Evolutionary conservation across 2,329 filamentous ascomycete species (phyloP), one percentile per base, ranked within the genome.

Genomic region (Aspergillus brunneoviolaceus): DNA sequence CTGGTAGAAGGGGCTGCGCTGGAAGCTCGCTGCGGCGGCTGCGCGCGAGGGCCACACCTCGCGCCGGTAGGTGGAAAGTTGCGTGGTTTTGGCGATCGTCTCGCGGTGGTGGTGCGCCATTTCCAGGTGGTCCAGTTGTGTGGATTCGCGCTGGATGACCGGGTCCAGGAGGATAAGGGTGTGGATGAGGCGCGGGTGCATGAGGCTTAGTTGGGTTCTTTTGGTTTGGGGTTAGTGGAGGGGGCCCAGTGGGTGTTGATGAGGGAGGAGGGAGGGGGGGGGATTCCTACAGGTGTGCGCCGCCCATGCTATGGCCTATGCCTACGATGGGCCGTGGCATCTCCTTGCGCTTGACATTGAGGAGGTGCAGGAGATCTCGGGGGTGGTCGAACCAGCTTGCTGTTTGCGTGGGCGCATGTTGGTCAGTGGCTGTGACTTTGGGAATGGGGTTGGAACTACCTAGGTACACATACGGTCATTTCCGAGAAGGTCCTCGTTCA

Each of bases 221-320:
- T 31, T 29, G 5, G 2, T 47, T 11, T 12, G 11, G 19, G 10
- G 49, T 61, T 49, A 57, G 57, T 57, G 35, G 60, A 19, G 12
- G 49, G 27, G 33, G 14, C 10, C 33, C 27, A 5, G n/a, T 27
- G 25, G 48, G 29, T 55, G 23, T 5, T 29, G 25, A 5, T 5
- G 10, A 16, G 39, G 16, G 16, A 14, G 14, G 16, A 19, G 2
- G 14, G 58, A 29, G 48, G 10, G 16, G 29, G 49, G 25, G 35
- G 61, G 50, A 16, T 42, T 69, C 73, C 66, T 50, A 80, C 72
- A 97, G 82, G 60, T 90, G 85, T 71, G 85, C 86, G 65, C 84
- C 92, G 67, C 94, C 94, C 81, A 96, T 93, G 67, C 91, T 96
- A 77, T 98, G 94, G 16, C 92, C 94, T 29, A 98, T 76, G 59